Conservation (phyloP, 768 basidiomycete species). For the Hydnomerulius pinastri region DNA sequence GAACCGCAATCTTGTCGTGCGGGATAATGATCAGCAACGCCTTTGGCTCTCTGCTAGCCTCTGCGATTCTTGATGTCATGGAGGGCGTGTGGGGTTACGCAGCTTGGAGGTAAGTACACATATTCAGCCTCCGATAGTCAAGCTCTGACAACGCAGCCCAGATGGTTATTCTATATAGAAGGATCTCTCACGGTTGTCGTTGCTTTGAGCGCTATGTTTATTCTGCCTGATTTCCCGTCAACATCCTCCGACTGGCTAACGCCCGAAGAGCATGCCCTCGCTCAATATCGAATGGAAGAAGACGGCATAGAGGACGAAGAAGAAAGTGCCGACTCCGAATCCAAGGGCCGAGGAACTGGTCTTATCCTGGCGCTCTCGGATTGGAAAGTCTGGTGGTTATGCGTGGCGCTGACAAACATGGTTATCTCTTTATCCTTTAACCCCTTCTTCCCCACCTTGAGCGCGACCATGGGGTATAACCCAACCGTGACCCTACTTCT, state of each 20-base stretch:
- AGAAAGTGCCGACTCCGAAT: conserved; percentile 35
- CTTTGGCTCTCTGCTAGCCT: conserved; percentile 78
- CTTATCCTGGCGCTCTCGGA: conserved; percentile 64
- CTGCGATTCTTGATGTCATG: conserved; percentile 73
- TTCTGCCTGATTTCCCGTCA: conserved; percentile 76
- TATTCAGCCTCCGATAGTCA: neutral
- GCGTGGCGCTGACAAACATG: conserved; percentile 60
- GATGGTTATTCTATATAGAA: conserved; percentile 77
- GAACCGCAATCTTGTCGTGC: conserved; percentile 68
- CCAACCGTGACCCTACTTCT: conserved; percentile 69
- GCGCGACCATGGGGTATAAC: conserved; percentile 67
- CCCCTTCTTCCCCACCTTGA: conserved; percentile 78
- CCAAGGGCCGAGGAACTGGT: conserved; percentile 41
- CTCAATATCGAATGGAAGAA: conserved; percentile 61
- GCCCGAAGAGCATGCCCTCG: conserved; percentile 55
- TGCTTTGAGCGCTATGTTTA: conserved; percentile 54
- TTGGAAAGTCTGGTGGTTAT: conserved; percentile 85
- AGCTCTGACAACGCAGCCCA: too few relatives aligned
- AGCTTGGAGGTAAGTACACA: conserved; percentile 63
- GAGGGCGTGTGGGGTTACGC: conserved; percentile 65
- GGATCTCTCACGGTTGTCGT: conserved; percentile 55
- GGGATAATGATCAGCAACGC: conserved; percentile 81
- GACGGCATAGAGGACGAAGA: conserved; percentile 59
- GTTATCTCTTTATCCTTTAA: conserved; percentile 69
- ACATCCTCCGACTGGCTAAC: conserved; percentile 63